A percentile compares a stretch with the other conserved stretches of the same genome.
Conservation (phyloP, 2,329 filamentous ascomycete species). For the Chaetothyriales sp. region DNA sequence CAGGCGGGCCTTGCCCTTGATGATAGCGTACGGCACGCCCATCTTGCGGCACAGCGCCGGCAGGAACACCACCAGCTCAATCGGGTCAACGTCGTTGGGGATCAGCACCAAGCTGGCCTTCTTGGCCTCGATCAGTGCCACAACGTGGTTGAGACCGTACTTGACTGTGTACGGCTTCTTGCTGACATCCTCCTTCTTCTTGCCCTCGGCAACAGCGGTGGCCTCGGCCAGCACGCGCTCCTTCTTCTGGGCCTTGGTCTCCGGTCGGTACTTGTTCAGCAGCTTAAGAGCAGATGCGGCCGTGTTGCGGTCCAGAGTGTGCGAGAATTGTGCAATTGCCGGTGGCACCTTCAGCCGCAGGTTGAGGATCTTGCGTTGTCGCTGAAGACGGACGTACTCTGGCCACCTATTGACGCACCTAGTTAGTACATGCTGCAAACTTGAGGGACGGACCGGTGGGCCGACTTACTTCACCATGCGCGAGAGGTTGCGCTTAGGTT, state of each 20-base stretch:
- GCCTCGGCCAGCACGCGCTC: slow-evolving; percentile 97
- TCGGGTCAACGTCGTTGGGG: slow-evolving; percentile 98
- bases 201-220: slow-evolving; percentile 91
- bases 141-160: slow-evolving; percentile 99
- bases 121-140: slow-evolving; percentile 97
- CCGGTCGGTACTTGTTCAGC: slow-evolving; percentile 99
- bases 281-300: slow-evolving; percentile 97
- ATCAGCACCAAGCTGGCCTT: slow-evolving; percentile 97
- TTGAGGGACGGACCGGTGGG: neutral
- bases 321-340: slow-evolving; percentile 92
- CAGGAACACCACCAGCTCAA: slow-evolving; percentile 98
- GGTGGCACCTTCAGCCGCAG: slow-evolving; percentile 97
- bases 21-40: slow-evolving; percentile 96
- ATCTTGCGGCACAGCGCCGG: slow-evolving; percentile 99
- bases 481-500: slow-evolving; percentile 85
- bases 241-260: slow-evolving; percentile 99
- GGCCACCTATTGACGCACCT: slow-evolving; percentile 50
- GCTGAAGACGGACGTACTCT: slow-evolving; percentile 96
- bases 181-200: slow-evolving; percentile 99
- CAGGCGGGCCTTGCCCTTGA: slow-evolving; percentile 99
- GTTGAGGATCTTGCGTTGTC: slow-evolving; percentile 89
- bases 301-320: slow-evolving; percentile 91
- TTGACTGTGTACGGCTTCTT: slow-evolving; percentile 99
- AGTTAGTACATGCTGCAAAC: neutral
- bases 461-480: slow-evolving; percentile 72